phyloP scores from a whole-genome alignment of 2,329 filamentous ascomycete genomes.

The Basipetospora chlamydospora region DNA sequence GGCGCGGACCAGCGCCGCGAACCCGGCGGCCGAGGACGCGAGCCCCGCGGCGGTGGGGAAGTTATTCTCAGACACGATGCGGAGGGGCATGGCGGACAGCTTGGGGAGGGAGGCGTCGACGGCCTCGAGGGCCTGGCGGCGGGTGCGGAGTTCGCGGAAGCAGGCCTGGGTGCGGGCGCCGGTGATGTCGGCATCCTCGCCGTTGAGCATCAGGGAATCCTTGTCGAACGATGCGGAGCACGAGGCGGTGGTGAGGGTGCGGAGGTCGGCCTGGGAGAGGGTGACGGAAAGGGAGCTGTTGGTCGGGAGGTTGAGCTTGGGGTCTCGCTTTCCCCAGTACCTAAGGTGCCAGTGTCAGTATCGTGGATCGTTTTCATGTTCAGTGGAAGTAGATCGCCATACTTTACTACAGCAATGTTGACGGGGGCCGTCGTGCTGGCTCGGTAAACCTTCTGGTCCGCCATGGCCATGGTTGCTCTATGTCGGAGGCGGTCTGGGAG shows the following conservation, averaged over 20 bases:
- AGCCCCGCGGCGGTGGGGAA: conserved; percentile 95
- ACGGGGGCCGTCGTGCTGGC: conserved; percentile 94
- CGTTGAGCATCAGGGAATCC: conserved; percentile 73
- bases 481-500: too few relatives aligned
- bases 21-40: conserved; percentile 55
- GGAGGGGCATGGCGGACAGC: conserved; percentile 62
- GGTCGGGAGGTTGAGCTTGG: conserved; percentile 87
- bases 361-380: conserved; percentile 5
- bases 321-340: conserved; percentile 94
- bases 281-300: conserved; percentile 97
- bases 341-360: conserved; percentile 15
- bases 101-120: conserved; percentile 62
- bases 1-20: conserved; percentile 61
- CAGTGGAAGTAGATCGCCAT: conserved; percentile 10
- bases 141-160: conserved; percentile 68
- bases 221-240: conserved; percentile 60
- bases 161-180: conserved; percentile 89
- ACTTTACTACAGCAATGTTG: conserved; percentile 98
- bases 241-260: conserved; percentile 89
- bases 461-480: conserved; percentile 22
- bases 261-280: conserved; percentile 82
- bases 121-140: conserved; percentile 62
- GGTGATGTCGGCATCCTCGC: conserved; percentile 66
- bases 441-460: conserved; percentile 54
- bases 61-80: conserved; percentile 93